Conservation (phyloP, 306 rosid genomes). For the Castanea sativa region DNA sequence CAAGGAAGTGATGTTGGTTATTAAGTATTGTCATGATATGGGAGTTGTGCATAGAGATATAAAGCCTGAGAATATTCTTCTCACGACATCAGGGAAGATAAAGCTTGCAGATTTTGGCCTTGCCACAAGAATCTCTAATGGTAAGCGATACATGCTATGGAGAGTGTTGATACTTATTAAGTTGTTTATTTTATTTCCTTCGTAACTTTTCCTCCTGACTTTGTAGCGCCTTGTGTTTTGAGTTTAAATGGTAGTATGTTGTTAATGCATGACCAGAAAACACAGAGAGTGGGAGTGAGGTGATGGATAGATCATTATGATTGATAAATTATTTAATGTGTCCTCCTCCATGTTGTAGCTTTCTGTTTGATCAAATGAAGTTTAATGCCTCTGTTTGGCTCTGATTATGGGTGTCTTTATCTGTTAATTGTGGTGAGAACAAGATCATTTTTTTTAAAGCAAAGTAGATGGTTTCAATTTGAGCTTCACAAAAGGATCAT, state of each 20-base stretch:
- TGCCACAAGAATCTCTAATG: constrained; percentile 89
- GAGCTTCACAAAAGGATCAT: neutral
- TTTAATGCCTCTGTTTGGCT: neutral
- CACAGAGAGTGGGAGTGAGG: neutral
- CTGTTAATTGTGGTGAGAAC: neutral
- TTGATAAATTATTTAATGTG: neutral
- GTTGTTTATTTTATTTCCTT: neutral
- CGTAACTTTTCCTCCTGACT: constrained; percentile 12
- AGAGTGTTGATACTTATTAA: neutral
- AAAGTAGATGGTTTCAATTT: neutral
- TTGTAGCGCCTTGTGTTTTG: neutral
- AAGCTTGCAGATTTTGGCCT: constrained; percentile 99
- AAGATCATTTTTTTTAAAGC: neutral
- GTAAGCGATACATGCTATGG: constrained; percentile 33
- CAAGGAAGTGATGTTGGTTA: constrained; percentile 92
- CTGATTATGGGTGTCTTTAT: neutral
- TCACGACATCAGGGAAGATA: constrained; percentile 70
- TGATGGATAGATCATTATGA: neutral
- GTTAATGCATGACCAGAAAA: neutral
- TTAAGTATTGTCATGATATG: constrained; percentile 99
- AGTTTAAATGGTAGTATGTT: neutral
- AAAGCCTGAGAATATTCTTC: constrained; percentile 96
- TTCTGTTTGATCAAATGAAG: neutral
- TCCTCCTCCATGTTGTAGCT: neutral
- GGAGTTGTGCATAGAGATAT: constrained; percentile 98